Conservation (phyloP, 1,139 yeast genomes). For the Pichia terricola region DNA sequence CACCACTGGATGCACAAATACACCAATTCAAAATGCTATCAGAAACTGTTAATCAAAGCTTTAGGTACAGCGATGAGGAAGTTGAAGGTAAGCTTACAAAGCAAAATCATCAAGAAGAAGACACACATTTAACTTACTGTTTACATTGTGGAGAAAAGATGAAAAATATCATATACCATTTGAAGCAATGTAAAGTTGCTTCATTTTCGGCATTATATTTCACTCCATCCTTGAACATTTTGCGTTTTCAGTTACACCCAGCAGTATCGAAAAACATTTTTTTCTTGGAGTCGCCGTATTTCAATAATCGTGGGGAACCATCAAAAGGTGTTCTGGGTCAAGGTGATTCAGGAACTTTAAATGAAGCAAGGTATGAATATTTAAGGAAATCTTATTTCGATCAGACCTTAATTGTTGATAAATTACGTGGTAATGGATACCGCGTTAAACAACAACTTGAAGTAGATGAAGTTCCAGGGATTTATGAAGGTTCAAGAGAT, state of each 20-base stretch:
- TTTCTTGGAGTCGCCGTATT: conserved; percentile 41
- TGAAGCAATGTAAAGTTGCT: conserved; percentile 15
- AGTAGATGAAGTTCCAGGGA: conserved; percentile 6
- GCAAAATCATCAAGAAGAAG: background rate
- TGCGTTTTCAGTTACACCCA: conserved; percentile 10
- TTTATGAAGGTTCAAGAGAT: conserved; percentile 5
- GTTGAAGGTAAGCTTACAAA: background rate
- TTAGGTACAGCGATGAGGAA: background rate
- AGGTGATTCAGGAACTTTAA: conserved; percentile 46
- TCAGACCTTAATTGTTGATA: conserved; percentile 15
- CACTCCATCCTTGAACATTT: conserved; percentile 19
- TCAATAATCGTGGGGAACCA: conserved; percentile 66
- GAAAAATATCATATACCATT: conserved; percentile 9
- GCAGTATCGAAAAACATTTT: conserved; percentile 2
- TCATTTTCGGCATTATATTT: conserved; percentile 16
- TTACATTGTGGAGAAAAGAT: conserved; percentile 19
- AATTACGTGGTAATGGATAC: background rate
- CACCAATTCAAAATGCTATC: background rate
- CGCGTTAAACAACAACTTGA: background rate
- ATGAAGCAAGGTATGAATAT: conserved; percentile 41
- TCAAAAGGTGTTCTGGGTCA: conserved; percentile 43
- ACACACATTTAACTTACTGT: conserved; percentile 7
- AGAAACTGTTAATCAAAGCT: background rate
- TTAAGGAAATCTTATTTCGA: conserved; percentile 53
- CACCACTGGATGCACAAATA: background rate